These are phyloP conservation scores for Borealophlyctis nickersoniae DNA, from an alignment of 192 early-diverging fungal genomes.

Conservation along the genomic window DNA sequence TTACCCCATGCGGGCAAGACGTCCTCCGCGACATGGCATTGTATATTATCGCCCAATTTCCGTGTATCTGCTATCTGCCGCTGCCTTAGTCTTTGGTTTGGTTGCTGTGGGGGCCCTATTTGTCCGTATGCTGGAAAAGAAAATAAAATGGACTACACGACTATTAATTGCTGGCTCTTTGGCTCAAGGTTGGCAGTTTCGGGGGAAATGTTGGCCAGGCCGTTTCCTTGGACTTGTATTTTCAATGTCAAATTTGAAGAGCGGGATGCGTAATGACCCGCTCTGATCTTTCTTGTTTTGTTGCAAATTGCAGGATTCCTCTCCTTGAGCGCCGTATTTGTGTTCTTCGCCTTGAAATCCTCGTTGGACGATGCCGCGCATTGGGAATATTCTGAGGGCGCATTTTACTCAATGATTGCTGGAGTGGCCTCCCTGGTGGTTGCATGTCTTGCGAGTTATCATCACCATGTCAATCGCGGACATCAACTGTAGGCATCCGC, in stretches of 20 bases:
- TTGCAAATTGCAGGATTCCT: too few species aligned
- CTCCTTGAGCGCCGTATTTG: too few species aligned
- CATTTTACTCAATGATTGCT: slow-evolving; percentile 33
- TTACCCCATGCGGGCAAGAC: neutral
- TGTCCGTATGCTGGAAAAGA: slow-evolving; percentile 48
- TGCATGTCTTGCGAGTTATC: slow-evolving; percentile 20
- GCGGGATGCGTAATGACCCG: too few species aligned
- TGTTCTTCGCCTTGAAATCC: too few species aligned
- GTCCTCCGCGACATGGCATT: neutral
- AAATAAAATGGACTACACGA: slow-evolving; percentile 53
- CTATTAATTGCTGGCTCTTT: slow-evolving; percentile 36
- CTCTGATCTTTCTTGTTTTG: too few species aligned
- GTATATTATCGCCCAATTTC: slow-evolving; percentile 18
- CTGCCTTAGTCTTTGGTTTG: slow-evolving; percentile 34
- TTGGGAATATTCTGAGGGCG: slow-evolving; percentile 28
- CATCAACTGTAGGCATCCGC: too few species aligned
- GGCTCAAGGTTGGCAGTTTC: slow-evolving; percentile 39
- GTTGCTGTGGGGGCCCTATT: slow-evolving; percentile 36
- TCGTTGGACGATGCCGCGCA: too few species aligned
- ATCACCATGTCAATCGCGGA: slow-evolving; percentile 33
- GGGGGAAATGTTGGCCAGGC: too few species aligned
- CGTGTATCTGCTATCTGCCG: slow-evolving; percentile 11
- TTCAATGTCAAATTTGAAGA: too few species aligned
- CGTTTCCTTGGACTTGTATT: too few species aligned
- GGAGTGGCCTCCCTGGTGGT: slow-evolving; percentile 30